Conservation (phyloP, 1,284 basidiomycete genomes). For the Rhodotorula mucilaginosa region DNA sequence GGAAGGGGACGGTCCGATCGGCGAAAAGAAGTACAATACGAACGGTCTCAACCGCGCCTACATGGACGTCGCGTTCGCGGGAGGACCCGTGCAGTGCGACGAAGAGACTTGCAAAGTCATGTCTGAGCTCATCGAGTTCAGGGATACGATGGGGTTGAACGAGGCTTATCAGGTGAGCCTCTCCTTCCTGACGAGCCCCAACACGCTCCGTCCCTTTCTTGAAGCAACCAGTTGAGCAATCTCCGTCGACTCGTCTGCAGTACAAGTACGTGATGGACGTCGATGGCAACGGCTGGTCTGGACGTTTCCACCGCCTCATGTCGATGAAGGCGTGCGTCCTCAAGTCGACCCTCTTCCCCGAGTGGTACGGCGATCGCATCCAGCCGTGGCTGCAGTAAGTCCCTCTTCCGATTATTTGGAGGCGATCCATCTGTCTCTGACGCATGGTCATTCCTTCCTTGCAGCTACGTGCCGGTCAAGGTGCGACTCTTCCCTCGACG, state of each 20-base stretch:
- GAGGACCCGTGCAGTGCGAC: slow-evolving; percentile 46
- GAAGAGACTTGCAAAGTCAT: slow-evolving; percentile 44
- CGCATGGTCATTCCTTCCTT: not conserved
- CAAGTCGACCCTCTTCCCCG: slow-evolving; percentile 45
- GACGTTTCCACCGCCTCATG: slow-evolving; percentile 45
- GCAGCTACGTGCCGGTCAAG: slow-evolving; percentile 49
- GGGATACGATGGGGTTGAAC: slow-evolving; percentile 44
- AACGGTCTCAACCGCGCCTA: slow-evolving; percentile 32
- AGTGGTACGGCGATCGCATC: slow-evolving; percentile 44
- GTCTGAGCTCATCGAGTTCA: slow-evolving; percentile 42
- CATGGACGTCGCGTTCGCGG: slow-evolving; percentile 43
- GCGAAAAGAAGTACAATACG: slow-evolving; percentile 18
- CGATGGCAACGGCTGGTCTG: slow-evolving; percentile 45
- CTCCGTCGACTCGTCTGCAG: slow-evolving; percentile 3
- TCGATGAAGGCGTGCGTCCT: slow-evolving; percentile 43
- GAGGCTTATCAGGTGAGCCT: slow-evolving; percentile 39
- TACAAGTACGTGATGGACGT: slow-evolving; percentile 47
- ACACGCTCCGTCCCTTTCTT: not conserved
- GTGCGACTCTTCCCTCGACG: not conserved
- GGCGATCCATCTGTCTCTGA: slow-evolving; percentile 46
- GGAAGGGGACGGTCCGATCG: slow-evolving; percentile 28
- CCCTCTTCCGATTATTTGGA: not conserved
- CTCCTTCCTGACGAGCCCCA: not conserved
- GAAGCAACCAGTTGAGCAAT: not conserved
- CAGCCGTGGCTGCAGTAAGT: slow-evolving; percentile 46